Evolutionary conservation across 1,284 basidiomycete species (phyloP).

Genomic region (Pterula multifida): DNA sequence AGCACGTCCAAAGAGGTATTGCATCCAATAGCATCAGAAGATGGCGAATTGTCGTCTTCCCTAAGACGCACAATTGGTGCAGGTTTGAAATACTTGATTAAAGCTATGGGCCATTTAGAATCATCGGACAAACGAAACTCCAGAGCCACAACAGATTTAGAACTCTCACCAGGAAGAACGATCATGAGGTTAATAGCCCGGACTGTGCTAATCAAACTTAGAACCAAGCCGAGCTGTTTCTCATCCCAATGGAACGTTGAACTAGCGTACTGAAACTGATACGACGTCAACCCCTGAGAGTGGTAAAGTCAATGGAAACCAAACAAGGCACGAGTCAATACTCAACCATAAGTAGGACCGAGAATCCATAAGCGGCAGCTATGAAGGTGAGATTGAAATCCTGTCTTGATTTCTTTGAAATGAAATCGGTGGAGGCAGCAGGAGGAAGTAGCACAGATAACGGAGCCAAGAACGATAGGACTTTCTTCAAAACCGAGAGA

Average conservation of each 20-base stretch:
- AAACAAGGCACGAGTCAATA: not conserved
- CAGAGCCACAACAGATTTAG: not conserved
- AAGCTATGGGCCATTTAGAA: constrained; percentile 22
- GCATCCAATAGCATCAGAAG: constrained; percentile 6
- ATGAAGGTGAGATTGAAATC: constrained; percentile 65
- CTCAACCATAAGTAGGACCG: constrained; percentile 44
- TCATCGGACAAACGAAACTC: constrained; percentile 4
- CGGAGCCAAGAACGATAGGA: constrained; percentile 53
- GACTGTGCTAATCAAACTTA: constrained; percentile 47
- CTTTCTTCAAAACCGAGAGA: constrained; percentile 19
- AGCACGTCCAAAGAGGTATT: constrained; percentile 41
- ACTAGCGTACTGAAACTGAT: constrained; percentile 63
- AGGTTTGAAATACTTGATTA: constrained; percentile 43
- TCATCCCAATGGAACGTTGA: constrained; percentile 63
- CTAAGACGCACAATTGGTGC: too few species aligned
- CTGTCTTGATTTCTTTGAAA: constrained; percentile 25
- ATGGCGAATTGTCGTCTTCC: constrained; percentile 12
- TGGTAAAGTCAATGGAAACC: constrained; percentile 4
- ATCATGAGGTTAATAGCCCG: constrained; percentile 52
- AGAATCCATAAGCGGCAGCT: constrained; percentile 42
- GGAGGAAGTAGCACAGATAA: constrained; percentile 49
- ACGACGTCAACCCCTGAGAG: constrained; percentile 45
- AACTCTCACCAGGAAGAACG: constrained; percentile 53
- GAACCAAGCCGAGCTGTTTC: constrained; percentile 69
- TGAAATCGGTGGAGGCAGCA: not conserved